Conservation (phyloP, 139 green algal genomes). For the Chlorella vulgaris region DNA sequence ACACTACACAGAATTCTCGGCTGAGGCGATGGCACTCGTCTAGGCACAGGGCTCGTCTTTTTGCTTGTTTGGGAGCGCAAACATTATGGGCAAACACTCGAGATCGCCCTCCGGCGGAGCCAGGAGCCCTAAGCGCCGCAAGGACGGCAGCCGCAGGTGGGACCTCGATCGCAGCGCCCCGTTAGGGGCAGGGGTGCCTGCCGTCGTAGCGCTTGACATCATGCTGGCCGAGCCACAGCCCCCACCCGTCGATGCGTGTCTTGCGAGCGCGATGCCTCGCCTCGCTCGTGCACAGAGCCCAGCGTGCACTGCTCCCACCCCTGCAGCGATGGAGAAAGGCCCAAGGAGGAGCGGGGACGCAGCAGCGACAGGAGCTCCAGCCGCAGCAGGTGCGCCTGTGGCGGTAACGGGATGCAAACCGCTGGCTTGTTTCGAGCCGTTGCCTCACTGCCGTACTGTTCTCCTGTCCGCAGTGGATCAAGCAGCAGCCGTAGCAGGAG, state of each 20-base stretch:
- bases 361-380: slow-evolving; percentile 11
- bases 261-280: too few relatives aligned
- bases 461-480: not conserved
- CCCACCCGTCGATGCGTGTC: slow-evolving; percentile 17
- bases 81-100: slow-evolving; percentile 23
- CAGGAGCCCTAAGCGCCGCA: slow-evolving; percentile 19
- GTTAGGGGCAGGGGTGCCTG: too few relatives aligned
- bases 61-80: too few relatives aligned
- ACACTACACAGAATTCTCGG: too few relatives aligned
- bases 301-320: not conserved
- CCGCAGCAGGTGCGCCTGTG: slow-evolving; percentile 7
- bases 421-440: not conserved
- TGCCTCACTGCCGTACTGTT: too few relatives aligned
- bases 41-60: not conserved
- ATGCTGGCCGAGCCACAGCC: not conserved
- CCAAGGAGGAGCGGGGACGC: not conserved
- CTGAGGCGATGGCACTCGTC: not conserved
- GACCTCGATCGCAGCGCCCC: not conserved
- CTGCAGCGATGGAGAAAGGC: slow-evolving; percentile 5
- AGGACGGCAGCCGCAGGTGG: slow-evolving; percentile 4
- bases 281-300: not conserved
- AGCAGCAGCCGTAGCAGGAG: slow-evolving; percentile 22
- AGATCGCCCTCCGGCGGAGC: not conserved
- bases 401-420: not conserved
- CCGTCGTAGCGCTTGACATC: not conserved